Evolutionary conservation across 768 basidiomycete species (phyloP).

Genomic region (Mycena leptocephala): DNA sequence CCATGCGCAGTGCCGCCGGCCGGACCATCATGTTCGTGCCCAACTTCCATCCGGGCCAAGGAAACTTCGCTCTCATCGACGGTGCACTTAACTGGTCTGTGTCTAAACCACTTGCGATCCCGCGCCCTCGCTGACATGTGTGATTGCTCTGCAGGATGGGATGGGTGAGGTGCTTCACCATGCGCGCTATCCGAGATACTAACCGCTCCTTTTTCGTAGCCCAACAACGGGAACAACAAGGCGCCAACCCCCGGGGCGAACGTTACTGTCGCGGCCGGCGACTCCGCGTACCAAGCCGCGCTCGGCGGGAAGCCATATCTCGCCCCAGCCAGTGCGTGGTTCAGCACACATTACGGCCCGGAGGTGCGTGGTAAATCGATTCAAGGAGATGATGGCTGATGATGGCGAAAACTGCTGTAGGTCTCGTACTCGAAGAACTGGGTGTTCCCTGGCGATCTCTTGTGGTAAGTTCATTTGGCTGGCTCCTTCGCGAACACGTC

Average conservation of each 20-base stretch:
- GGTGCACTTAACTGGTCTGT: constrained; percentile 35
- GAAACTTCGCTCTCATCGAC: constrained; percentile 30
- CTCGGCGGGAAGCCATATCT: constrained; percentile 36
- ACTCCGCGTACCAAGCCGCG: constrained; percentile 15
- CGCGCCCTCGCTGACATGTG: not conserved
- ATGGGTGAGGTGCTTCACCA: not conserved
- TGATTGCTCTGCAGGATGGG: constrained; percentile 12
- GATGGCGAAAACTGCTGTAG: not conserved
- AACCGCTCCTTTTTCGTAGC: not conserved
- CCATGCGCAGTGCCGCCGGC: constrained; percentile 30
- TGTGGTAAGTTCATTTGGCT: constrained; percentile 6
- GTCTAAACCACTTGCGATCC: not conserved
- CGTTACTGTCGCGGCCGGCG: constrained; percentile 29
- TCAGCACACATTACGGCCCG: constrained; percentile 51
- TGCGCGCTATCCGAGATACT: not conserved
- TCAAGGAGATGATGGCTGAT: not conserved
- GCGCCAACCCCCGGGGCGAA: constrained; percentile 19
- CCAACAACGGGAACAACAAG: constrained; percentile 37
- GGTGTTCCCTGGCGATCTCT: constrained; percentile 34
- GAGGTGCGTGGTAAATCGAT: not conserved
- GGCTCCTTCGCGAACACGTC: not conserved
- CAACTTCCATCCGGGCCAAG: constrained; percentile 35
- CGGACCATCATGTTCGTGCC: constrained; percentile 28
- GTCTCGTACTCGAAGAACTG: constrained; percentile 36
- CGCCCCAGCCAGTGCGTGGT: constrained; percentile 63